phyloP scores from a whole-genome alignment of 176 grass and related monocot genomes.

The Poa pratensis region DNA sequence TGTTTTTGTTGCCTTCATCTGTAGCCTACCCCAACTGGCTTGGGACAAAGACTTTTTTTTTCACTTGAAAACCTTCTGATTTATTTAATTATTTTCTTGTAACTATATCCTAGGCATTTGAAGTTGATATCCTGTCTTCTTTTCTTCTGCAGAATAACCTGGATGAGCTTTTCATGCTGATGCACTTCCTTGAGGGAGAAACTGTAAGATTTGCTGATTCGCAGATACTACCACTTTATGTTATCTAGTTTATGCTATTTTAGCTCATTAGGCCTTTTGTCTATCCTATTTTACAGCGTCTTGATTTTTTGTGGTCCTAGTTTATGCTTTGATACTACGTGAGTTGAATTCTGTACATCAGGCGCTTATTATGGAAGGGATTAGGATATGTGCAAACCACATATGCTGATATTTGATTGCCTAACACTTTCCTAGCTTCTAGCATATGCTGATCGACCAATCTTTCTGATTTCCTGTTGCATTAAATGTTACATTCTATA shows the following conservation, averaged over 20 bases:
- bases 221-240: constrained; percentile 28
- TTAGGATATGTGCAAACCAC: too few species aligned
- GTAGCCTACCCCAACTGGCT: neutral
- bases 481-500: constrained; percentile 25
- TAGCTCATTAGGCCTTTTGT: constrained; percentile 16
- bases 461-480: neutral
- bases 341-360: too few species aligned
- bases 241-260: constrained; percentile 31
- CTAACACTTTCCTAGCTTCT: neutral
- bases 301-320: neutral
- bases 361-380: too few species aligned
- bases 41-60: neutral
- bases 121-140: constrained; percentile 38
- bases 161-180: constrained; percentile 99
- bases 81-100: constrained; percentile 11
- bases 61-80: neutral
- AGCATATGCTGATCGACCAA: constrained; percentile 16
- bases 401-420: neutral
- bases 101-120: constrained; percentile 19
- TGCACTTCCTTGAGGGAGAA: constrained; percentile 99
- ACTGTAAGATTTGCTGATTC: constrained; percentile 67
- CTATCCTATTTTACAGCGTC: neutral
- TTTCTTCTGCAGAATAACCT: constrained; percentile 87
- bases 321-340: too few species aligned
- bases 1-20: neutral